These are phyloP conservation scores for Scutellaria minor DNA, from an alignment of 257 asterid species.

Conservation along the genomic window DNA sequence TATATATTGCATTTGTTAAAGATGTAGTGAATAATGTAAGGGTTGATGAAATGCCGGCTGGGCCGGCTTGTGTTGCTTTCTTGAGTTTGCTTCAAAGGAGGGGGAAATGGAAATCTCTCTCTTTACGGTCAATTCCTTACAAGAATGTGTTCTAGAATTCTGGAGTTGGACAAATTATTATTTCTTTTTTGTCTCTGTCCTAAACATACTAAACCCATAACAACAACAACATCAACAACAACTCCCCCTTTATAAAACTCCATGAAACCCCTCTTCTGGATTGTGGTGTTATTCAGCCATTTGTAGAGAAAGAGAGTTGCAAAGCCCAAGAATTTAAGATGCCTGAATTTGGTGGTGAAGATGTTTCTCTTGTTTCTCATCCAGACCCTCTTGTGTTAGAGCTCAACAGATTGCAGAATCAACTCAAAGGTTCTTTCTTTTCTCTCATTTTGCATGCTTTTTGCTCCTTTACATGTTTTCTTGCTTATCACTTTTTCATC, in stretches of 20 bases:
- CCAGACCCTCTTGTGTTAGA: conserved; percentile 78
- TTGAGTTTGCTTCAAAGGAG: conserved; percentile 63
- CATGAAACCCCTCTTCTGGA: conserved; percentile 41
- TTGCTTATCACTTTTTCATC: background rate
- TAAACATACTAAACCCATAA: conserved; percentile 44
- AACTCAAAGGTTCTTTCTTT: conserved; percentile 66
- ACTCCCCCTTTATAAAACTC: conserved; percentile 35
- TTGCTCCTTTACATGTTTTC: background rate
- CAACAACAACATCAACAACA: conserved; percentile 18
- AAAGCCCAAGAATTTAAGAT: conserved; percentile 36
- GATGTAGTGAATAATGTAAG: background rate
- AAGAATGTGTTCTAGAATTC: conserved; percentile 48
- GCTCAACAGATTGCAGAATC: conserved; percentile 73
- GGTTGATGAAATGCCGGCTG: conserved; percentile 46
- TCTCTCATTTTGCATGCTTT: conserved; percentile 8
- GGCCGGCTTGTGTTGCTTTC: conserved; percentile 48
- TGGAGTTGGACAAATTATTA: conserved; percentile 38
- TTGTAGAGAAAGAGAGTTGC: background rate
- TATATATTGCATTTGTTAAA: conserved; percentile 23
- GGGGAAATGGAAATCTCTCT: conserved; percentile 54
- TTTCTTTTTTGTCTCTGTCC: conserved; percentile 33
- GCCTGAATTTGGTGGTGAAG: conserved; percentile 48
- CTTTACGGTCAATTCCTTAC: conserved; percentile 76
- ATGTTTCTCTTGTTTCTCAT: conserved; percentile 49
- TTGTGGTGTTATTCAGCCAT: conserved; percentile 13